phyloP scores from a whole-genome alignment of 495 filamentous ascomycete species.

The Talaromyces wortmannii region DNA sequence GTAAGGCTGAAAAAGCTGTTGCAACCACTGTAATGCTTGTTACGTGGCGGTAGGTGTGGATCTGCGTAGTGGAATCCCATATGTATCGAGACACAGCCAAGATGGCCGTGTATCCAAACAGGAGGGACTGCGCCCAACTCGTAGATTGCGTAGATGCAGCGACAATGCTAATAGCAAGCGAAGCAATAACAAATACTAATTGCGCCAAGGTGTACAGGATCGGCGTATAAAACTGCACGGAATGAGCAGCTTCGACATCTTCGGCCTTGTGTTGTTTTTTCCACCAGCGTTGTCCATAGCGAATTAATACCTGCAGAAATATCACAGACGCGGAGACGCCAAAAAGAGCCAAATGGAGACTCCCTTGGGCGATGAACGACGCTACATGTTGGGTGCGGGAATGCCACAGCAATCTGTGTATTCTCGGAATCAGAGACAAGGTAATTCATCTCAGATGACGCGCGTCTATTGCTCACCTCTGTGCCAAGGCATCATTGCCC shows the following conservation, averaged over 20 bases:
- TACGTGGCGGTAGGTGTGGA: conserved; percentile 11
- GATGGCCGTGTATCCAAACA: conserved; percentile 12
- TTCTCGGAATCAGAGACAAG: not conserved
- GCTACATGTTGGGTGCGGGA: conserved; percentile 8
- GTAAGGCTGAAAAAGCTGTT: conserved; percentile 6
- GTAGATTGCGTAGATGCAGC: not conserved
- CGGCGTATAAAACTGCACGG: not conserved
- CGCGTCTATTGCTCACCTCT: not conserved
- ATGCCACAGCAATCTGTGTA: conserved; percentile 9
- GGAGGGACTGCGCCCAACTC: conserved; percentile 9
- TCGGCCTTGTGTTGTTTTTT: not conserved
- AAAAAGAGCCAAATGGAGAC: conserved; percentile 8
- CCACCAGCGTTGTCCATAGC: conserved; percentile 1
- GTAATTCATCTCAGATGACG: not conserved
- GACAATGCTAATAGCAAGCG: conserved; percentile 11
- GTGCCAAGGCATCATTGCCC: not conserved
- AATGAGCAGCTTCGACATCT: not conserved
- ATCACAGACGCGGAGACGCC: conserved; percentile 5
- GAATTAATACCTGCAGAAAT: conserved; percentile 1
- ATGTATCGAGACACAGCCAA: conserved; percentile 7
- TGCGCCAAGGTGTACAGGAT: conserved; percentile 12
- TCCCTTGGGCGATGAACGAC: conserved; percentile 8
- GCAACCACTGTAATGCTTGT: conserved; percentile 8
- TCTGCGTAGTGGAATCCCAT: not conserved
- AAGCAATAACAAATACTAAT: conserved; percentile 6